phyloP scores from a whole-genome alignment of 1,139 yeast genomes.

The Kurtzmaniella natalensis region DNA sequence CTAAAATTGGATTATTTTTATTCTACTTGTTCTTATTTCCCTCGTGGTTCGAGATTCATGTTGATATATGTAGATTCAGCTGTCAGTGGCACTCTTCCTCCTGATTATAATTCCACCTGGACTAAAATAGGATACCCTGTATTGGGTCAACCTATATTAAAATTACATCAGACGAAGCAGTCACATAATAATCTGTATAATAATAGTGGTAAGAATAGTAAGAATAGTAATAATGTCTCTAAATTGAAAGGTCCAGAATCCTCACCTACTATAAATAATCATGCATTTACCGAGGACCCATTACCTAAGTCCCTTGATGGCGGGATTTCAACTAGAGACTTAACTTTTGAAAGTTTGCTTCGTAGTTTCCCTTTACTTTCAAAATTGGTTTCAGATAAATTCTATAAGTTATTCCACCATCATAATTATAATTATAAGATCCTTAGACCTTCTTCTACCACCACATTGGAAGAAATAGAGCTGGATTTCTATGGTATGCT shows the following conservation, averaged over 20 bases:
- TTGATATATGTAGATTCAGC: constrained; percentile 51
- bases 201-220: background rate
- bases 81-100: constrained; percentile 3
- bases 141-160: background rate
- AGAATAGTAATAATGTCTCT: background rate
- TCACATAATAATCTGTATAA: background rate
- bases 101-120: background rate
- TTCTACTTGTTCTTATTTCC: constrained; percentile 44
- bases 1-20: constrained; percentile 38
- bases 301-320: background rate
- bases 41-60: constrained; percentile 47
- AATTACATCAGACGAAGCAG: background rate
- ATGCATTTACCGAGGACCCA: background rate
- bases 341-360: constrained; percentile 41
- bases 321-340: background rate
- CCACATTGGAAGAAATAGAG: constrained; percentile 24
- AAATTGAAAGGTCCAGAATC: background rate
- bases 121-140: background rate
- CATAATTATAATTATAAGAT: constrained; percentile 33
- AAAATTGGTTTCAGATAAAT: constrained; percentile 43
- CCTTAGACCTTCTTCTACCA: constrained; percentile 28
- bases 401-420: constrained; percentile 40
- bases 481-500: constrained; percentile 31
- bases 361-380: constrained; percentile 46
- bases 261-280: background rate